These are phyloP conservation scores for Saccharomycopsis selenospora DNA, from an alignment of 805 yeast genomes.

Conservation along the genomic window DNA sequence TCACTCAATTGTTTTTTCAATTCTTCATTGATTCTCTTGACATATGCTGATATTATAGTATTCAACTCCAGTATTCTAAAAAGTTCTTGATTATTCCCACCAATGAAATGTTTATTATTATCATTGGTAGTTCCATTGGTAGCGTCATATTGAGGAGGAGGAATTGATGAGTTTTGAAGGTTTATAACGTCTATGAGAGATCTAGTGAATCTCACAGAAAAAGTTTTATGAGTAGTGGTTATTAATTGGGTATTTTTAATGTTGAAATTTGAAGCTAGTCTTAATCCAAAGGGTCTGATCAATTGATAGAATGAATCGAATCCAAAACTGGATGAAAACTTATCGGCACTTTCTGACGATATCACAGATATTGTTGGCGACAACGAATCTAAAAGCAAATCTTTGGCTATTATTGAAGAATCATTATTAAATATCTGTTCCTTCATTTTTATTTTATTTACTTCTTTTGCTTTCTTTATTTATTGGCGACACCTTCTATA, in stretches of 20 bases:
- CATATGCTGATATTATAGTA: conserved; percentile 6
- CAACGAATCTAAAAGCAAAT: conserved; percentile 6
- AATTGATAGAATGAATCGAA: conserved; percentile 11
- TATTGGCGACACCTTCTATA: too few relatives aligned
- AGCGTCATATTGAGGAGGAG: background rate
- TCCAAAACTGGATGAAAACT: conserved; percentile 4
- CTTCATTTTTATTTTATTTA: background rate
- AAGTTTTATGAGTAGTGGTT: conserved; percentile 12
- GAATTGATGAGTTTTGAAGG: background rate
- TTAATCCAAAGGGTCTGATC: conserved; percentile 9
- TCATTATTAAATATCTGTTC: conserved; percentile 7
- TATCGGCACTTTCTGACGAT: conserved; percentile 6
- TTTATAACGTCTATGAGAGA: conserved; percentile 10
- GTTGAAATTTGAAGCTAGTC: conserved; percentile 7
- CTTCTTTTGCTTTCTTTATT: too few relatives aligned
- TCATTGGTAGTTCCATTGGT: too few relatives aligned
- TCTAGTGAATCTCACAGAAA: conserved; percentile 14
- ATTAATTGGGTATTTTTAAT: conserved; percentile 19
- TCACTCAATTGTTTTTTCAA: background rate
- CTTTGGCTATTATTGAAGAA: conserved; percentile 4
- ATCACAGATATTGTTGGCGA: conserved; percentile 10
- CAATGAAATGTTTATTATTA: background rate
- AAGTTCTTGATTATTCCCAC: conserved; percentile 5
- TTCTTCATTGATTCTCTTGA: conserved; percentile 7
- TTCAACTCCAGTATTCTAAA: conserved; percentile 10